These are phyloP conservation scores for Pseudotulostoma volvatum DNA, from an alignment of 495 filamentous ascomycete species.

Conservation along the genomic window DNA sequence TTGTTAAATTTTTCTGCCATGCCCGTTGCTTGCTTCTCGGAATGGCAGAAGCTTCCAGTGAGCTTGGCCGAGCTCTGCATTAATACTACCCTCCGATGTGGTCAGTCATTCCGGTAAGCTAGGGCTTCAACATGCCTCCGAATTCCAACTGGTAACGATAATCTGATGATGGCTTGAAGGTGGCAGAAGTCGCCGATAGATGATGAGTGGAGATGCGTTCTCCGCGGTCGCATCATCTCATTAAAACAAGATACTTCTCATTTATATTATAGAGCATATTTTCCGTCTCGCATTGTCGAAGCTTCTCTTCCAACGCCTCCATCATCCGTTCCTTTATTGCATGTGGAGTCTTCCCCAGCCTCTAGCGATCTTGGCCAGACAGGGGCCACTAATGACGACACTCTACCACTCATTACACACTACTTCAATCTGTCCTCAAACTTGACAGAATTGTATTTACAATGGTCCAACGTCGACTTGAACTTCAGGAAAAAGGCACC, in stretches of 20 bases:
- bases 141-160: constrained; percentile 1
- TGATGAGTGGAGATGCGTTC: constrained; percentile 81
- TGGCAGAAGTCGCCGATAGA: constrained; percentile 62
- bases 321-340: constrained; percentile 19
- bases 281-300: constrained; percentile 19
- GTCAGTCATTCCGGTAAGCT: constrained; percentile 65
- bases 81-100: constrained; percentile 78
- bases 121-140: not conserved
- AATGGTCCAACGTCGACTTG: constrained; percentile 72
- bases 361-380: constrained; percentile 3
- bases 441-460: constrained; percentile 56
- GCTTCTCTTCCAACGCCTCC: constrained; percentile 11
- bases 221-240: constrained; percentile 70
- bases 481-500: constrained; percentile 84
- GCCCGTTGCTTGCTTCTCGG: constrained; percentile 25
- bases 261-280: constrained; percentile 65
- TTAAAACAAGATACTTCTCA: constrained; percentile 64
- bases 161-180: constrained; percentile 24
- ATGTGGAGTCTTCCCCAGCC: not conserved
- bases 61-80: constrained; percentile 72
- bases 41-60: constrained; percentile 71
- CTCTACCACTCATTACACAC: constrained; percentile 48
- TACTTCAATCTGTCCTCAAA: constrained; percentile 74
- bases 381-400: constrained; percentile 36
- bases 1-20: constrained; percentile 11